Conservation (phyloP, 306 rosid species). For the Cicer bijugum region DNA sequence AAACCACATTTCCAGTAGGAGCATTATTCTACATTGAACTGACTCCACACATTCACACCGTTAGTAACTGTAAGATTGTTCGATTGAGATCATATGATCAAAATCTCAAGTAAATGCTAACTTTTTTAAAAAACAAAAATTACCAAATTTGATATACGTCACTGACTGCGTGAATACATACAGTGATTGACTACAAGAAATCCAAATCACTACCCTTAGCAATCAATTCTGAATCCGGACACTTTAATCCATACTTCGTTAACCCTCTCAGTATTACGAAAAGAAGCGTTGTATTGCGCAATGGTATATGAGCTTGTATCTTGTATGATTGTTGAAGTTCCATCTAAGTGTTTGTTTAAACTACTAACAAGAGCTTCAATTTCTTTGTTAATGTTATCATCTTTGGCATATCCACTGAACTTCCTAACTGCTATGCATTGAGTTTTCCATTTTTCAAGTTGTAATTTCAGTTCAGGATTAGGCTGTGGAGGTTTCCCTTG, state of each 20-base stretch:
- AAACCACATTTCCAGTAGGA: neutral
- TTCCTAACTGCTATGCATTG: conserved; percentile 68
- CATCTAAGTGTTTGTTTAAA: conserved; percentile 47
- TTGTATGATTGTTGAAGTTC: conserved; percentile 36
- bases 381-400: conserved; percentile 58
- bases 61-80: too few relatives aligned
- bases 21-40: conserved; percentile 19
- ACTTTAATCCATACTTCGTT: conserved; percentile 77
- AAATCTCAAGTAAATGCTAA: too few relatives aligned
- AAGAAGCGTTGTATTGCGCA: conserved; percentile 74
- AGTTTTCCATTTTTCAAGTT: conserved; percentile 58
- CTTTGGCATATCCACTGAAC: conserved; percentile 72
- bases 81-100: too few relatives aligned
- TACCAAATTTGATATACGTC: too few relatives aligned
- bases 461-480: conserved; percentile 57
- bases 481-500: conserved; percentile 61
- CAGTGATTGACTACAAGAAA: too few relatives aligned
- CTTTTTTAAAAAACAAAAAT: too few relatives aligned
- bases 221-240: conserved; percentile 46
- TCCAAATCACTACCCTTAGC: conserved; percentile 35
- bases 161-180: too few relatives aligned
- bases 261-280: conserved; percentile 48
- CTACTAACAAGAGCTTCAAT: conserved; percentile 55
- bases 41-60: too few relatives aligned
- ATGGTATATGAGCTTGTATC: conserved; percentile 52